Base-by-base conservation (phyloP, 768 basidiomycete species). In the Gloeostereum incarnatum region DNA sequence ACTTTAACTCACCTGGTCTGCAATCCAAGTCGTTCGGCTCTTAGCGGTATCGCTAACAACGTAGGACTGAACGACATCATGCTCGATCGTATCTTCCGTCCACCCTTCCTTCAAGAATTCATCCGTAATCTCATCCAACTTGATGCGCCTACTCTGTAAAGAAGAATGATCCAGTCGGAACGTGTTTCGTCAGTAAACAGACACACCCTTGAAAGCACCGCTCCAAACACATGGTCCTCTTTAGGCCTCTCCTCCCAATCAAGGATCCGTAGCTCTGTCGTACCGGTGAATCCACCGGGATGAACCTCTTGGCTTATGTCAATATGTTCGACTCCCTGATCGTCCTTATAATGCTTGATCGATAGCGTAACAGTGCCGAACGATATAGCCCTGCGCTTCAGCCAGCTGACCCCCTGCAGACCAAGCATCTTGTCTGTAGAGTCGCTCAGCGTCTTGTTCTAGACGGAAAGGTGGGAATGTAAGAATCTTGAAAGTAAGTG, bases 361-460 rank as follows among this genome's bases (percentile, higher is more conserved):
- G 38, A 38, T 26, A 87, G 69, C 17, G 76, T 81, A 32, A 88
- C 48, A 13, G 71, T 75, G 22, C 69, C 77, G 19, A 63, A 22
- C 26, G 8, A 14, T 8, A 29, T 29, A 19, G 40, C 52, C 41
- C 68, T 76, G 46, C 86, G 74, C 46, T 64, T 81, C 32, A 78
- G 42, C 85, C 85, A 89, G 23, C 77, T 54, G 22, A 89, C 67
- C 35, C 86, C 86, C 53, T 88, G 86, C 2, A 81, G 62, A 22
- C 56, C 52, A 29, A 89, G 73, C 44, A 89, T 78, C 19, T 65
- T 64, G 37, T 86, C 83, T 4, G 68, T 66, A 21, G 52, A 48
- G 47, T 79, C 81, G 27, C 77, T 81, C 38, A 85, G 66, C 1
- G 61, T 31, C 57, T 81, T 86, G 65, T 81, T 85, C 85, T 87